phyloP scores from a whole-genome alignment of 169 alveolate species.

The Plasmodium billcollinsi region DNA sequence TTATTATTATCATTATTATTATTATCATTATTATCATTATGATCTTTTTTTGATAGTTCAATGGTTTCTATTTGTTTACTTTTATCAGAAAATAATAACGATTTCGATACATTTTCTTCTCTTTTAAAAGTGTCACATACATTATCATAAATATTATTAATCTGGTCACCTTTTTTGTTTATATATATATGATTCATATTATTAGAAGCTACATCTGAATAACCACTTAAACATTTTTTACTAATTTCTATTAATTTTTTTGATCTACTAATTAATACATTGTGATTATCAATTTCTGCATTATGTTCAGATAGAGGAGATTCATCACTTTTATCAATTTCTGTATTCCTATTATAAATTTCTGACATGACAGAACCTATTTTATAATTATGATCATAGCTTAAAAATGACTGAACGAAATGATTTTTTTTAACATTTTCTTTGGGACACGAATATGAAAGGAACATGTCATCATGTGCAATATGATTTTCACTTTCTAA shows the following conservation, averaged over 20 bases:
- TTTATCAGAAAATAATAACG: no score
- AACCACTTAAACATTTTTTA: conserved; percentile 32
- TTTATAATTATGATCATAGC: conserved; percentile 26
- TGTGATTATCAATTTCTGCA: conserved; percentile 12
- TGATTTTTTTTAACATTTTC: background rate
- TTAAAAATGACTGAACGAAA: conserved; percentile 9
- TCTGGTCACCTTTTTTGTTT: background rate
- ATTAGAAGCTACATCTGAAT: conserved; percentile 14
- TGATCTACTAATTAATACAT: conserved; percentile 44
- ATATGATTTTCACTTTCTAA: background rate
- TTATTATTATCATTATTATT: background rate
- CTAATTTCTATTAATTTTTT: conserved; percentile 46
- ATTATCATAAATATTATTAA: background rate
- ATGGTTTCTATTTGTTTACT: no score
- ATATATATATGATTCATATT: background rate
- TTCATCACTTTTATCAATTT: conserved; percentile 6
- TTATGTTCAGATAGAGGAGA: conserved; percentile 16
- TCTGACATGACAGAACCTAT: conserved; percentile 38
- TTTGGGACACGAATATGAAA: background rate
- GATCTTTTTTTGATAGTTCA: background rate
- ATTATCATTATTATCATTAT: background rate
- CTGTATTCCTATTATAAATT: conserved; percentile 15
- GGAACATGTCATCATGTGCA: background rate
- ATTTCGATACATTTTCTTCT: no score
- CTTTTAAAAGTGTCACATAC: background rate